Evolutionary conservation across 2,329 filamentous ascomycete genomes (phyloP), one percentile per base, ranked within the genome.

Genomic region (Colletotrichum shisoi): DNA sequence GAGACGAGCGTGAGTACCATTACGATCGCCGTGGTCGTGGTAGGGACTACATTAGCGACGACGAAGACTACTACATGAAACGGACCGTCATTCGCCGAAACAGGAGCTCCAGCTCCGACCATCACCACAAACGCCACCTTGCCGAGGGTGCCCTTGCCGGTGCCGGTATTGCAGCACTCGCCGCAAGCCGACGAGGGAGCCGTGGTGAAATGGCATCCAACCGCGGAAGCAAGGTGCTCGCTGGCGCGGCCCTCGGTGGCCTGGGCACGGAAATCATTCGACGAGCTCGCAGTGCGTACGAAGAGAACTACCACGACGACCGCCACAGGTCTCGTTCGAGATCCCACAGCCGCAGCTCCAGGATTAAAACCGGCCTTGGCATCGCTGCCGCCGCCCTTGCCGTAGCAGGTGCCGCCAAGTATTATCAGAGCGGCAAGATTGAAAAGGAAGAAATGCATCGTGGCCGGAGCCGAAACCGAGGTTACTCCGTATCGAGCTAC

Each of bases 111-210:
- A 84, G 83, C 70, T 77, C 80, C 4, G 80, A 81, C 46, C 65
- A 68, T 40, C 82, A 86, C 70, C 85, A 85, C 71, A 87, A 82
- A 74, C 84, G 84, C 48, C 84, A 88, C 71, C 75, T 90, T 5
- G 87, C 87, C 24, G 87, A 88, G 72, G 87, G 87, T n/a, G 87
- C 87, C 11, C 79, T 89, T 17, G 87, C 87, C 34, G 87, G 87
- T 17, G 87, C 87, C 19, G 87, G 87, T 56, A 76, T 87, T 8
- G 84, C 85, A 12, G 87, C 87, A n/a, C 76, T 89, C 3, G 76
- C 88, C 6, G 80, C 83, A 17, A 85, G 84, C 54, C 84, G 86
- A 21, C 82, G 84, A 54, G 81, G 82, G 57, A 80, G 79, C 62
- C 77, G 83, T 3, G 83, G 84, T 57, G 84, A 85, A 27, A 72